A percentile compares a stretch with the other conserved stretches of the same genome.
phyloP scores from a whole-genome alignment of 768 basidiomycete species.

The Suillus luteus region DNA sequence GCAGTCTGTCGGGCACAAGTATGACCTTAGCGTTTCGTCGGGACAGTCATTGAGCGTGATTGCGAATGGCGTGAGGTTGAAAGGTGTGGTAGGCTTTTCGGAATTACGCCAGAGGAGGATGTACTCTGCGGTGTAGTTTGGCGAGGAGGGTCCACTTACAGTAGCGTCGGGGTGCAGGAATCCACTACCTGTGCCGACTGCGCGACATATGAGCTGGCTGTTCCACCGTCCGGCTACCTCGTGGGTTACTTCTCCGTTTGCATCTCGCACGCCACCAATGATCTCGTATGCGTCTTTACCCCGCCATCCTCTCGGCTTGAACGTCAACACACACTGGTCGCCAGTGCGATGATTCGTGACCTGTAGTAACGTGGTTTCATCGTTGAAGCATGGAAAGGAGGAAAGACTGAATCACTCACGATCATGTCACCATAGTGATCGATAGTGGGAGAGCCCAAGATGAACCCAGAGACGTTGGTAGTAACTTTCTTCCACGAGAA shows the following conservation, averaged over 20 bases:
- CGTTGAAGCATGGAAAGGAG: not conserved
- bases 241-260: constrained; percentile 65
- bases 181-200: constrained; percentile 59
- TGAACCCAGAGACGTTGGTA: constrained; percentile 89
- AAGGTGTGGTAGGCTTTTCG: constrained; percentile 73
- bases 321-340: constrained; percentile 85
- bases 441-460: constrained; percentile 84
- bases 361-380: constrained; percentile 34
- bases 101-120: constrained; percentile 93
- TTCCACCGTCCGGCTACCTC: constrained; percentile 97
- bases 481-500: constrained; percentile 97
- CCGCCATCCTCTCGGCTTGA: constrained; percentile 96
- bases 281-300: constrained; percentile 93
- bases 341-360: constrained; percentile 89
- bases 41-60: constrained; percentile 92
- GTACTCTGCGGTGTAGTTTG: constrained; percentile 62
- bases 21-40: constrained; percentile 62
- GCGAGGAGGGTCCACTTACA: constrained; percentile 46
- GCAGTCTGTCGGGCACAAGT: constrained; percentile 88
- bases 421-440: constrained; percentile 96
- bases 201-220: constrained; percentile 87
- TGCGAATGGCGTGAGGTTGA: constrained; percentile 95
- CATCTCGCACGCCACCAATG: constrained; percentile 77
- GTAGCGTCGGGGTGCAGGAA: constrained; percentile 73
- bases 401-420: constrained; percentile 49